These are phyloP conservation scores for Adansonia digitata DNA, from an alignment of 345 rosid species.

Conservation along the genomic window DNA sequence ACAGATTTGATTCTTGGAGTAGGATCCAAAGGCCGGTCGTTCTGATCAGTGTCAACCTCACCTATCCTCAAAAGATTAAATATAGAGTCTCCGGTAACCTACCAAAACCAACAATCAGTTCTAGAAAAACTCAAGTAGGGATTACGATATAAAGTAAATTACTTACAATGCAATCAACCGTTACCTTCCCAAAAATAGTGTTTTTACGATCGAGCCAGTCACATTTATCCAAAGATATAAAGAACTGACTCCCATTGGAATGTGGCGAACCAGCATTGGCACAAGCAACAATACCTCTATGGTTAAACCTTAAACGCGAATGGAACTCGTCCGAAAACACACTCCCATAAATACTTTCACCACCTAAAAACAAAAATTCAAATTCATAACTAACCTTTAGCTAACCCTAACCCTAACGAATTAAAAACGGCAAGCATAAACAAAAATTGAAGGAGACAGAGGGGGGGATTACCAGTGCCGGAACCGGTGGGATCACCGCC, in stretches of 20 bases:
- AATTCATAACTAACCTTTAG: not conserved
- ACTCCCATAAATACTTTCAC: conserved; percentile 79
- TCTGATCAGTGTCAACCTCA: conserved; percentile 68
- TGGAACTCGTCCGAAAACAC: conserved; percentile 76
- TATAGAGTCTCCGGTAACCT: conserved; percentile 90
- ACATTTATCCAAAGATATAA: conserved; percentile 80
- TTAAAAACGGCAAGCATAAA: not conserved
- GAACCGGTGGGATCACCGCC: conserved; percentile 89
- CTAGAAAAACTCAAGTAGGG: not conserved
- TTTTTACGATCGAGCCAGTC: conserved; percentile 86
- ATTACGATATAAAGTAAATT: not conserved
- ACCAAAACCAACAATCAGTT: conserved; percentile 15
- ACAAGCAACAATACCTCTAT: conserved; percentile 87
- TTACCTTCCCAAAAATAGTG: conserved; percentile 91
- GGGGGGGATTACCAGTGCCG: conserved; percentile 56
- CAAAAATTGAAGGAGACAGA: not conserved
- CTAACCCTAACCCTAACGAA: conserved; percentile 1
- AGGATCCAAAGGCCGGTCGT: conserved; percentile 84
- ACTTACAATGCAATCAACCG: not conserved
- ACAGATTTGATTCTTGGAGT: conserved; percentile 62
- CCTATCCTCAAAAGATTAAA: conserved; percentile 71
- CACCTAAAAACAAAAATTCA: conserved; percentile 41
- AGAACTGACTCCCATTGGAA: conserved; percentile 94
- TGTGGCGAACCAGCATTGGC: conserved; percentile 80
- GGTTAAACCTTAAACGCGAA: conserved; percentile 82